A percentile compares a stretch with the other conserved stretches of the same genome.
Evolutionary conservation across 2,329 filamentous ascomycete genomes (phyloP).

Genomic region (Acarospora socialis): DNA sequence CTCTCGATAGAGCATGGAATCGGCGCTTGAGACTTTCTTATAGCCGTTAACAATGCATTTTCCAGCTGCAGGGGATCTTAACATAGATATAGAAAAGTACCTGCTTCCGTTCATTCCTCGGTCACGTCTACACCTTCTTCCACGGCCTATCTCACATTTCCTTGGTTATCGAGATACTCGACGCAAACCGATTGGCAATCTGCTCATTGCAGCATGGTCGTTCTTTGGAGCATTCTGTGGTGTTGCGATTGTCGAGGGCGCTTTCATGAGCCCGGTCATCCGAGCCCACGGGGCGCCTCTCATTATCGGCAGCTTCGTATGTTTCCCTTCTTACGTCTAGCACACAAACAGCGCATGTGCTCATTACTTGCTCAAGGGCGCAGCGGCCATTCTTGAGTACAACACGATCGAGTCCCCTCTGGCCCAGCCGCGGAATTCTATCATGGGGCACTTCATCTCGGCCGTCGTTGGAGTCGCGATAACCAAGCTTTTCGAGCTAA

Average conservation of each 20-base stretch:
- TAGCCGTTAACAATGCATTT: not conserved
- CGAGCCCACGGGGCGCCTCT: constrained; percentile 39
- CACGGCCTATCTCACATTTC: constrained; percentile 51
- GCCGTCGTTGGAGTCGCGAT: constrained; percentile 47
- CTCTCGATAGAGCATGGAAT: too few relatives aligned
- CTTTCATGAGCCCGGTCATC: constrained; percentile 42
- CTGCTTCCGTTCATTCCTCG: constrained; percentile 56
- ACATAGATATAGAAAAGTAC: constrained; percentile 65
- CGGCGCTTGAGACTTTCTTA: too few relatives aligned
- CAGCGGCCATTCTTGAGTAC: constrained; percentile 62
- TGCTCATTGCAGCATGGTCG: constrained; percentile 47
- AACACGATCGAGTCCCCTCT: constrained; percentile 58
- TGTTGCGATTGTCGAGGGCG: constrained; percentile 44
- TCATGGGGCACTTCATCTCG: constrained; percentile 53
- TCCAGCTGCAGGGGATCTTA: constrained; percentile 11
- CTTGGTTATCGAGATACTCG: constrained; percentile 44
- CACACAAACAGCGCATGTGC: not conserved
- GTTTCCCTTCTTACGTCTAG: constrained; percentile 20
- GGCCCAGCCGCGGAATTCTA: constrained; percentile 55
- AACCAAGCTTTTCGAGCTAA: constrained; percentile 49
- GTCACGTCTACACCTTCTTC: constrained; percentile 50
- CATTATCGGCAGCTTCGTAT: constrained; percentile 57
- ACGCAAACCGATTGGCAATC: constrained; percentile 36
- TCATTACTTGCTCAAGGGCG: constrained; percentile 37
- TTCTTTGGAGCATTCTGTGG: constrained; percentile 50